Conservation (phyloP, 1,284 basidiomycete species). For the Apiotrichum gamsii region DNA sequence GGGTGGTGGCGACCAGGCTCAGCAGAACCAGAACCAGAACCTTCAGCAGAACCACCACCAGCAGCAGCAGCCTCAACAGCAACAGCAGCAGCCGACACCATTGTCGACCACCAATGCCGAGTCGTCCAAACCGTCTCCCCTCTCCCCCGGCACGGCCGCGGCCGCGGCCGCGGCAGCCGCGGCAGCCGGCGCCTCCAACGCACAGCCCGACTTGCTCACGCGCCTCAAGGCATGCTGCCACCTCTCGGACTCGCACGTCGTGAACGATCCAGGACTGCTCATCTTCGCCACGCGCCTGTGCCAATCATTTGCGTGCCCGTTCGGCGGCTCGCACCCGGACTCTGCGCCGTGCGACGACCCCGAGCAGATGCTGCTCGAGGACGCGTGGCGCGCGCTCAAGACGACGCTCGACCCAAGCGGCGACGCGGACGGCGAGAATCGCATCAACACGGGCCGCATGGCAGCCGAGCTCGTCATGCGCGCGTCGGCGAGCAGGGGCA, state of each 20-base stretch:
- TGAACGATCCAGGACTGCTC: slow-evolving; percentile 45
- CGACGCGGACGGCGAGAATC: slow-evolving; percentile 42
- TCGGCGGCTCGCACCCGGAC: slow-evolving; percentile 35
- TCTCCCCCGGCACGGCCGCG: slow-evolving; percentile 6
- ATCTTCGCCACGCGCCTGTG: slow-evolving; percentile 47
- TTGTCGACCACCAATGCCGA: neutral
- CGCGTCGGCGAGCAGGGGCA: slow-evolving; percentile 34
- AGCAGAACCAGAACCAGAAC: slow-evolving; percentile 1
- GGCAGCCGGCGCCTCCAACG: slow-evolving; percentile 4
- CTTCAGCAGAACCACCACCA: neutral
- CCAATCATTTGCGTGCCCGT: slow-evolving; percentile 42
- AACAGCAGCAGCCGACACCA: neutral
- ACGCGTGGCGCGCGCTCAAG: slow-evolving; percentile 42
- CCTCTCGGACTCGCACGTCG: slow-evolving; percentile 45
- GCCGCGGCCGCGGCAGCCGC: slow-evolving; percentile 1
- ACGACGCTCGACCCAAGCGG: slow-evolving; percentile 39
- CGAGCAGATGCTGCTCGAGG: slow-evolving; percentile 42
- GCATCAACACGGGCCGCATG: slow-evolving; percentile 47
- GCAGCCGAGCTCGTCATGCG: slow-evolving; percentile 45
- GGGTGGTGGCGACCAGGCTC: neutral
- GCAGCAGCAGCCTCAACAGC: slow-evolving; percentile 2
- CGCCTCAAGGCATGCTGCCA: slow-evolving; percentile 46
- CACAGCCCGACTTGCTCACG: slow-evolving; percentile 42
- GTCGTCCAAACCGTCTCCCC: slow-evolving; percentile 11
- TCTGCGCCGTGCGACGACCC: slow-evolving; percentile 29